Evolutionary conservation across 805 yeast species (phyloP), one percentile per base, ranked within the genome.

Genomic region (Zygoascus tannicola): DNA sequence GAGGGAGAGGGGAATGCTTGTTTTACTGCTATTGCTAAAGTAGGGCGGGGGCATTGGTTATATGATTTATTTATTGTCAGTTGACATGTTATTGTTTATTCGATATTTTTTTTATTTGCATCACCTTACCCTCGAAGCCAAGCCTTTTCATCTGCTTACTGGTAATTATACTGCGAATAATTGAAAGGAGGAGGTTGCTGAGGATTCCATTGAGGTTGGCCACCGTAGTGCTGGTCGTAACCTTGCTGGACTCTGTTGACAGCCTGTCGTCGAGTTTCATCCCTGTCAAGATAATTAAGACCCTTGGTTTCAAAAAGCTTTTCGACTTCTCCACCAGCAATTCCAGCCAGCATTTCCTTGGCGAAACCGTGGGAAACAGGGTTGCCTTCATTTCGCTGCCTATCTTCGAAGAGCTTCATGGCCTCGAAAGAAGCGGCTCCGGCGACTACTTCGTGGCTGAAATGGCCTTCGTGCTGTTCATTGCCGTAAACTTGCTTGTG

Each of bases 271-370:
- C 50, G 46, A 23, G 53, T 53, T 32, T 44, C 39, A 19, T 35
- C 38, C 14, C 43, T 44, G 46, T 56, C 58, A 33, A 52, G 50
- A 44, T 51, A 54, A 47, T 56, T 51, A 20, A 55, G 51, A 18
- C 58, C 60, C 50, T 56, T 56, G 44, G 59, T 53, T 45, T 56
- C 60, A 43, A 56, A 47, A 33, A 54, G 50, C 54, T 56, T 56
- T 51, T 56, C 60, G 45, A 53, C 60, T 43, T 56, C 60, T 36
- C 55, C 55, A 22, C 55, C 60, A 22, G 56, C 60, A 40, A 56
- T 16, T 3, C 58, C 59, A 18, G 56, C 56, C 20, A 56, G 46
- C 19, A 48, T 41, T 42, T 56, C 60, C 49, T 56, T 56, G 39
- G 59, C 59, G 40, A 56, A 54, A 10, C 43, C 44, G 47, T 56